phyloP scores from a whole-genome alignment of 2,329 filamentous ascomycete genomes.

The Sporothrix schenckii region DNA sequence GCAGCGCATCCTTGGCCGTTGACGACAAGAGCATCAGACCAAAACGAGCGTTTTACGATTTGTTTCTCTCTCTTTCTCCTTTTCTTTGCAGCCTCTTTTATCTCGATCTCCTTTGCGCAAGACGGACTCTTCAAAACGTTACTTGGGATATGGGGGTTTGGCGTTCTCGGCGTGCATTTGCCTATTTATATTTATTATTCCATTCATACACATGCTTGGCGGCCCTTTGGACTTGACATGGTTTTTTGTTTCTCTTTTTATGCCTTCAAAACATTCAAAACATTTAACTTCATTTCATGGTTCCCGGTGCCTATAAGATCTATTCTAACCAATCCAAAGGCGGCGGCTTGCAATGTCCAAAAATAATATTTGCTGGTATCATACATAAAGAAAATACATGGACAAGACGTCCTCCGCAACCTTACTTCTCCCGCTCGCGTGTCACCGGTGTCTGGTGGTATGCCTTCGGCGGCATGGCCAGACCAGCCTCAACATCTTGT shows the following conservation, averaged over 20 bases:
- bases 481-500: conserved; percentile 53
- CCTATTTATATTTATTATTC: conserved; percentile 12
- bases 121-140: conserved; percentile 10
- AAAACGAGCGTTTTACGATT: conserved; percentile 10
- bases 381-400: not conserved
- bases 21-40: not conserved
- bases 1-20: not conserved
- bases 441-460: conserved; percentile 41
- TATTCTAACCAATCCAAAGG: not conserved
- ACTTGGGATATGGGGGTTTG: conserved; percentile 24
- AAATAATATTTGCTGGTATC: conserved; percentile 13
- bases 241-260: not conserved
- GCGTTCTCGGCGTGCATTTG: conserved; percentile 32
- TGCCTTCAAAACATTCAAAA: not conserved
- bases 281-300: not conserved
- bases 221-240: conserved; percentile 1
- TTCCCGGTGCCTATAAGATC: not conserved
- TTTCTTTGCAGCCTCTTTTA: not conserved
- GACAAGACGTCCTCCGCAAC: not conserved
- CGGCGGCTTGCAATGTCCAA: not conserved
- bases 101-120: conserved; percentile 15
- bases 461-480: conserved; percentile 52
- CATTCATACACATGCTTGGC: conserved; percentile 9
- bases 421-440: conserved; percentile 31
- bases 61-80: conserved; percentile 4